Conservation (phyloP, 1,284 basidiomycete genomes). For the Cryptococcus maquisensis region DNA sequence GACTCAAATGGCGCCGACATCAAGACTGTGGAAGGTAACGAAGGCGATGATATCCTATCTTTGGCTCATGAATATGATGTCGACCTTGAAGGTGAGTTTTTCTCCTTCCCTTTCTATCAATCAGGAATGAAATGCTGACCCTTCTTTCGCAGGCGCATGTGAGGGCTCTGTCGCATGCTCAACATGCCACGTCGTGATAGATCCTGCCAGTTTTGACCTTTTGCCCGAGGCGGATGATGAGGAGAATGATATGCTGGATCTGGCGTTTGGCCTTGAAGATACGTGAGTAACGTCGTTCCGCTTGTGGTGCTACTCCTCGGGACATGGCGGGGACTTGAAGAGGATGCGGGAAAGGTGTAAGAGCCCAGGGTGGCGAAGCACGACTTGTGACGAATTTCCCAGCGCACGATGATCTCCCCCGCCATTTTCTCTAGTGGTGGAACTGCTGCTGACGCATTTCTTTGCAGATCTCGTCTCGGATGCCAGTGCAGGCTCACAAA, state of each 20-base stretch:
- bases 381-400: too few relatives aligned
- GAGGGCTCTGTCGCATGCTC: slow-evolving; percentile 97
- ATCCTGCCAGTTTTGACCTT: slow-evolving; percentile 74
- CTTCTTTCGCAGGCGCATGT: slow-evolving; percentile 67
- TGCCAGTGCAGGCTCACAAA: slow-evolving; percentile 78
- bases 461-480: slow-evolving; percentile 57
- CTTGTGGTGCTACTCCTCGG: neutral
- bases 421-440: too few relatives aligned
- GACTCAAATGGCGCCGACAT: slow-evolving; percentile 78
- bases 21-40: slow-evolving; percentile 85
- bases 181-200: slow-evolving; percentile 92
- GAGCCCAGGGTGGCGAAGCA: too few relatives aligned
- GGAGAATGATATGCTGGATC: slow-evolving; percentile 97
- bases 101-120: neutral
- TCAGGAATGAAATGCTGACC: too few relatives aligned
- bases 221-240: slow-evolving; percentile 92
- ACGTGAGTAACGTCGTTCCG: slow-evolving; percentile 59
- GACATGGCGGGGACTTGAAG: too few relatives aligned
- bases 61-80: slow-evolving; percentile 95
- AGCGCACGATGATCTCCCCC: too few relatives aligned
- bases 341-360: too few relatives aligned
- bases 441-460: too few relatives aligned
- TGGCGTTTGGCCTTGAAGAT: slow-evolving; percentile 95
- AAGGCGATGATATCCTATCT: slow-evolving; percentile 86
- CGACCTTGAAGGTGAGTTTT: slow-evolving; percentile 80